Conservation (phyloP, 768 basidiomycete genomes). For the Russula vinacea region DNA sequence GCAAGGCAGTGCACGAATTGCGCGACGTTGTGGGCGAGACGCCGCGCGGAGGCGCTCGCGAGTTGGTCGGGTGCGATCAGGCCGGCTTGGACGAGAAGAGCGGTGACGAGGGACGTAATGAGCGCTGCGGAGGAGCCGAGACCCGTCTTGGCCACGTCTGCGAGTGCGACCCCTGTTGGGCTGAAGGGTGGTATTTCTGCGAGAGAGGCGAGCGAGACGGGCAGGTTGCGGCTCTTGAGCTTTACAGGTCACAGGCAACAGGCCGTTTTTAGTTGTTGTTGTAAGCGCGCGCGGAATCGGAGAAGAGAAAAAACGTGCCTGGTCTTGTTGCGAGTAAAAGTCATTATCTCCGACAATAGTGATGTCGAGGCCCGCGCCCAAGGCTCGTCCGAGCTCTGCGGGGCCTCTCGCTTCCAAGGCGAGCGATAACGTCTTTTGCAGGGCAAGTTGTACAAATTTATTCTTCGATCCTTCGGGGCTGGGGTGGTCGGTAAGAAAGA, state of each 20-base stretch:
- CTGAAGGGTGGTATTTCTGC: conserved; percentile 71
- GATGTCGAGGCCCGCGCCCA: conserved; percentile 64
- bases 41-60: conserved; percentile 40
- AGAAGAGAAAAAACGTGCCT: conserved; percentile 48
- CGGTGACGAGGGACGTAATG: conserved; percentile 90
- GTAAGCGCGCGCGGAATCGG: background rate
- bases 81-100: conserved; percentile 72
- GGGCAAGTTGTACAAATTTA: conserved; percentile 88
- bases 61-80: conserved; percentile 56
- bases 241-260: conserved; percentile 39
- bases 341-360: conserved; percentile 92
- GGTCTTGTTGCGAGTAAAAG: conserved; percentile 91
- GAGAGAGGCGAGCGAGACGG: conserved; percentile 62
- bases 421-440: conserved; percentile 73
- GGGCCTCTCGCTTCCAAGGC: conserved; percentile 56
- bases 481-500: conserved; percentile 11
- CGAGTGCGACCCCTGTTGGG: conserved; percentile 61
- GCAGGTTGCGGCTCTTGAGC: conserved; percentile 62
- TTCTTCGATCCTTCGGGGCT: conserved; percentile 49
- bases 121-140: conserved; percentile 96
- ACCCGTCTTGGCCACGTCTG: conserved; percentile 95
- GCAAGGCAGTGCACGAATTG: conserved; percentile 95
- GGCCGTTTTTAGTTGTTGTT: background rate
- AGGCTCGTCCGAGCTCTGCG: conserved; percentile 40
- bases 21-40: conserved; percentile 84